Base-by-base conservation (phyloP, 2,329 filamentous ascomycete genomes). In the Epichloe glyceriae region DNA sequence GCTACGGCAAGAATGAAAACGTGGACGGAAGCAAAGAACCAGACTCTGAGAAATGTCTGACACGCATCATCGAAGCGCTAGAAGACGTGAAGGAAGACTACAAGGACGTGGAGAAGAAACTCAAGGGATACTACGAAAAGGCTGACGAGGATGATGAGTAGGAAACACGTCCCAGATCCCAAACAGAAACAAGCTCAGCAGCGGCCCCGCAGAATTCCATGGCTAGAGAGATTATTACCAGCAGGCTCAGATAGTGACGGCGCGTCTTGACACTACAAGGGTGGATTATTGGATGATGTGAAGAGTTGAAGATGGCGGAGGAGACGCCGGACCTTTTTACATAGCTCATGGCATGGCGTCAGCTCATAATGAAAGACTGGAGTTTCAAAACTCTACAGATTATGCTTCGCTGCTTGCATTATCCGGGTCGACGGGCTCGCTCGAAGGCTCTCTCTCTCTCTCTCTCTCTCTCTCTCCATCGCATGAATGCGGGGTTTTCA, bases 1-100 rank as follows among this genome's bases (percentile, higher is more conserved):
- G 95, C 63, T 94, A 83, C 65, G 91, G 91, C 58, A 85, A 86
- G 61, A 75, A 79, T 61, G 88, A 90, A 69, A 89, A 91, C 59
- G 79, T 87, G 53, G 83, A 86, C 42, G 89, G 89, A 41, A 76
- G 73, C 5, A 70, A 74, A 51, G 82, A 88, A 63, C 70, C 73
- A 2, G 81, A 94, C 60, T 74, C 83, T 53, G 72, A 81, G 3
- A 70, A 80, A 46, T 88, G 84, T 60, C 73, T 96, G 37, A 68
- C 77, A 54, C 80, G 79, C 54, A 87, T 95, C 61, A 74, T 73
- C 57, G 78, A 81, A 43, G 87, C 83, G 7, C 76, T 97, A 55
- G 71, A 73, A 45, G 73, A 78, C 44, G 85, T 88, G 54, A 89
- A 90, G 73, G 67, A 72, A 54, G 89, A 95, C 61, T 95, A 89